phyloP scores from a whole-genome alignment of 371 early-diverging fungal genomes.

The Apophysomyces trapeziformis region DNA sequence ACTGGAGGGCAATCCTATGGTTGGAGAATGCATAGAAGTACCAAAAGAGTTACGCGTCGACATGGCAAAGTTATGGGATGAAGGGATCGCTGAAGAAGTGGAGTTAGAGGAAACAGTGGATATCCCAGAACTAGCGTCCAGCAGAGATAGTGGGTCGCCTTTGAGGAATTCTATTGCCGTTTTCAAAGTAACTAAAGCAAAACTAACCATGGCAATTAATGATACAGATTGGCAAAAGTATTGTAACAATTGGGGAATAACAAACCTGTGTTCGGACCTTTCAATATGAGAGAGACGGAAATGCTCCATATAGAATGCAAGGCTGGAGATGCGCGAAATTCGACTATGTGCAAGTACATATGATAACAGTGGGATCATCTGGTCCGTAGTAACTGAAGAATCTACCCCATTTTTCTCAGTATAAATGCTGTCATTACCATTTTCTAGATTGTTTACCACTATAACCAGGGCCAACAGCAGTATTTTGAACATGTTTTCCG shows the following conservation, averaged over 20 bases:
- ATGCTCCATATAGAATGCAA: constrained; percentile 60
- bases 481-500: constrained; percentile 29
- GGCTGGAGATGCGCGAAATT: constrained; percentile 56
- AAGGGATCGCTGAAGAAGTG: constrained; percentile 26
- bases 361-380: constrained; percentile 66
- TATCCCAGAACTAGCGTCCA: constrained; percentile 35
- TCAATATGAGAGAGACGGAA: constrained; percentile 57
- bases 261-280: constrained; percentile 52
- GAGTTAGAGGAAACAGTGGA: constrained; percentile 30
- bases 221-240: not conserved
- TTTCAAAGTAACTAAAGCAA: constrained; percentile 59
- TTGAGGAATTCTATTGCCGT: constrained; percentile 60
- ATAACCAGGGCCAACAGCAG: constrained; percentile 17
- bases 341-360: constrained; percentile 57
- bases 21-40: constrained; percentile 21
- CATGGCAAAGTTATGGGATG: constrained; percentile 20
- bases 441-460: constrained; percentile 17
- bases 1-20: not conserved
- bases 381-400: constrained; percentile 62
- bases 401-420: constrained; percentile 14
- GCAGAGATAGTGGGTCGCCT: constrained; percentile 56
- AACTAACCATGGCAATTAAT: constrained; percentile 29
- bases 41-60: constrained; percentile 38
- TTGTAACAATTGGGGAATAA: not conserved
- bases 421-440: not conserved